These are phyloP conservation scores for Filosporella fistucella DNA, from an alignment of 495 filamentous ascomycete species.

Conservation along the genomic window DNA sequence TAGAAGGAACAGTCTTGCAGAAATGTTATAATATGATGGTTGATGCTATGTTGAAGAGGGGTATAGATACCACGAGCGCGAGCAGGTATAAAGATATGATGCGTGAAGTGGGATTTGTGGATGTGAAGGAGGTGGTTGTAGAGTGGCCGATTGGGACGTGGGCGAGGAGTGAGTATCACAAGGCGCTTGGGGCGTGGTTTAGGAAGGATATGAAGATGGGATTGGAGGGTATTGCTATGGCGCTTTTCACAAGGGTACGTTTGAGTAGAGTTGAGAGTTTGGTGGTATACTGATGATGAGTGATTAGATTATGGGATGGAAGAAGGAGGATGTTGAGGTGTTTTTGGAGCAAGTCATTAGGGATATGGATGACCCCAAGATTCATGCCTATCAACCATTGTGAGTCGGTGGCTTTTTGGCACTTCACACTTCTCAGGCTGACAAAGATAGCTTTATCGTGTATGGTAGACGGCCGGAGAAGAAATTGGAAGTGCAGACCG, in stretches of 20 bases:
- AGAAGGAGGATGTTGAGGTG: slow-evolving; percentile 40
- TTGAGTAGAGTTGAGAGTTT: too few relatives aligned
- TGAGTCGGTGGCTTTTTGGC: too few relatives aligned
- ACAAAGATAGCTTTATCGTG: too few relatives aligned
- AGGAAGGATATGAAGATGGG: slow-evolving; percentile 28
- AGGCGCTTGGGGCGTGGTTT: slow-evolving; percentile 36
- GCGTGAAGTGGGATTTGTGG: slow-evolving; percentile 53
- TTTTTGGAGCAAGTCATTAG: slow-evolving; percentile 46
- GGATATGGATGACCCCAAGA: slow-evolving; percentile 41
- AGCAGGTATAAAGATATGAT: slow-evolving; percentile 27
- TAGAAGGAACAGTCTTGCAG: slow-evolving; percentile 26
- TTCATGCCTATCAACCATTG: slow-evolving; percentile 46
- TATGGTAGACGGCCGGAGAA: too few relatives aligned
- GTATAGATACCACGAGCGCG: slow-evolving; percentile 7
- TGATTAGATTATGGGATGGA: slow-evolving; percentile 50
- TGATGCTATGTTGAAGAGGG: slow-evolving; percentile 20
- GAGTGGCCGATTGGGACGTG: slow-evolving; percentile 53
- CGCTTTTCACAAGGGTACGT: slow-evolving; percentile 46
- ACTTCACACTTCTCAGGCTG: too few relatives aligned
- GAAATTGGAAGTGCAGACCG: too few relatives aligned
- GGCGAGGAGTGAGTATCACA: slow-evolving; percentile 39
- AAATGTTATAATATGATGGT: slow-evolving; percentile 28
- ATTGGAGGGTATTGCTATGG: slow-evolving; percentile 42
- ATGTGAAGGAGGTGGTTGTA: slow-evolving; percentile 44
- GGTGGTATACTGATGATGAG: too few relatives aligned